A percentile compares a stretch with the other conserved stretches of the same genome.
These are phyloP conservation scores for Tanacetum coccineum DNA, from an alignment of 129 eudicot genomes.

Conservation along the genomic window DNA sequence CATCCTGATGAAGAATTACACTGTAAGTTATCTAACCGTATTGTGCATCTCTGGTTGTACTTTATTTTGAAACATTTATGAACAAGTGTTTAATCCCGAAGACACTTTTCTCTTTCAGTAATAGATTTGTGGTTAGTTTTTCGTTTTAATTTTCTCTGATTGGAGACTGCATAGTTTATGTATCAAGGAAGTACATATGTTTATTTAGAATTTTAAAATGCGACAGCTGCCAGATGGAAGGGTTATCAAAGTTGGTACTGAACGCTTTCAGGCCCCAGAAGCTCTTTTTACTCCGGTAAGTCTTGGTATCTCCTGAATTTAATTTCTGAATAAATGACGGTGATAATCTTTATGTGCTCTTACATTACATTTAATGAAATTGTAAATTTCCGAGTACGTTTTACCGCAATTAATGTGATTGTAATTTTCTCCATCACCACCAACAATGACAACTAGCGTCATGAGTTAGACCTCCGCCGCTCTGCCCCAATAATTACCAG, in stretches of 20 bases:
- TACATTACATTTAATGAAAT: neutral
- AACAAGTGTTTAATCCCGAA: constrained; percentile 6
- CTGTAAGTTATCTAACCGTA: constrained; percentile 43
- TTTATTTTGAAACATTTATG: neutral
- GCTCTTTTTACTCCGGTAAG: constrained; percentile 96
- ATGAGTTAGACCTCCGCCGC: neutral
- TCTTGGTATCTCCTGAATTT: constrained; percentile 6
- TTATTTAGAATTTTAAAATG: constrained; percentile 17
- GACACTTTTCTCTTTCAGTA: constrained; percentile 5
- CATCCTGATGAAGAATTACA: constrained; percentile 82
- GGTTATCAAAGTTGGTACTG: constrained; percentile 94
- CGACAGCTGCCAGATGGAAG: constrained; percentile 97
- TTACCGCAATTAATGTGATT: too few relatives aligned
- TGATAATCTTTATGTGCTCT: neutral
- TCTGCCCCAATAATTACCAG: constrained; percentile 3
- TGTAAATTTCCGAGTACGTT: neutral
- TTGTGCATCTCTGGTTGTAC: constrained; percentile 4
- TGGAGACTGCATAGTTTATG: too few relatives aligned
- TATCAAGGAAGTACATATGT: neutral
- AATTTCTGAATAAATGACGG: neutral
- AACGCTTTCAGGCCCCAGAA: constrained; percentile 95
- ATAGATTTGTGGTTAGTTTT: neutral
- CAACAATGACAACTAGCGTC: neutral
- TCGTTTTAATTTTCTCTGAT: neutral
- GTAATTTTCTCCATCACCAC: neutral